These are phyloP conservation scores for Phytopythium helicoides DNA, from an alignment of 352 stramenopile species.

Conservation along the genomic window DNA sequence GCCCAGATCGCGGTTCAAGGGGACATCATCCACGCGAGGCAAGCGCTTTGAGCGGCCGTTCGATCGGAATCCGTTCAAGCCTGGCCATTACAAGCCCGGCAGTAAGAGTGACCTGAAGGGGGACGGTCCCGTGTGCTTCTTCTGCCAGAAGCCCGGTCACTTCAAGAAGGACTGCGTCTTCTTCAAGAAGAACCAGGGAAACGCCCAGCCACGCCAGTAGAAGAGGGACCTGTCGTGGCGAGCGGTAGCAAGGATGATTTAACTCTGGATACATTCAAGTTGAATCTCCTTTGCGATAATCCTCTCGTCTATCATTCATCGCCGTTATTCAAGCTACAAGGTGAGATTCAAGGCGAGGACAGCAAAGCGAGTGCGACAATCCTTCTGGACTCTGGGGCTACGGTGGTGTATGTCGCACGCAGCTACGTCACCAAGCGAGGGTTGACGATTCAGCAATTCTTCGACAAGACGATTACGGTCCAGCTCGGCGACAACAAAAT, in stretches of 20 bases:
- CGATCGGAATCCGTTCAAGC: slow-evolving; percentile 10
- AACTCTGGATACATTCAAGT: slow-evolving; percentile 13
- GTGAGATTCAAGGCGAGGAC: neutral
- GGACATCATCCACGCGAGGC: neutral
- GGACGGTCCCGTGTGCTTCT: slow-evolving; percentile 8
- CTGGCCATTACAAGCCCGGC: slow-evolving; percentile 1
- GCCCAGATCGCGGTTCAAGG: neutral
- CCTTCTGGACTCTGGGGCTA: slow-evolving; percentile 12
- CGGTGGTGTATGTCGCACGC: neutral
- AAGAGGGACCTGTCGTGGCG: slow-evolving; percentile 13
- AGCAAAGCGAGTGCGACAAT: slow-evolving; percentile 7
- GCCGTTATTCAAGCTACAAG: slow-evolving; percentile 8
- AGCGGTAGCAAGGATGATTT: slow-evolving; percentile 9
- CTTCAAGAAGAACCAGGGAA: slow-evolving; percentile 9
- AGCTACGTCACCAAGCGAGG: slow-evolving; percentile 4
- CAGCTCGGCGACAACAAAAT: slow-evolving; percentile 16
- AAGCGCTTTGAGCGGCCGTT: slow-evolving; percentile 8
- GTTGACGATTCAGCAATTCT: slow-evolving; percentile 1
- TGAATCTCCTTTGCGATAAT: slow-evolving; percentile 16
- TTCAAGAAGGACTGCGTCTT: slow-evolving; percentile 4
- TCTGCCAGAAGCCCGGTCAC: slow-evolving; percentile 11
- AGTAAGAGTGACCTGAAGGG: slow-evolving; percentile 1
- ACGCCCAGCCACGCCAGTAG: slow-evolving; percentile 14
- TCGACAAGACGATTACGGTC: slow-evolving; percentile 1
- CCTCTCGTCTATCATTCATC: slow-evolving; percentile 13